Conservation (phyloP, 1,284 basidiomycete species). For the Pyrrhoderma noxium region DNA sequence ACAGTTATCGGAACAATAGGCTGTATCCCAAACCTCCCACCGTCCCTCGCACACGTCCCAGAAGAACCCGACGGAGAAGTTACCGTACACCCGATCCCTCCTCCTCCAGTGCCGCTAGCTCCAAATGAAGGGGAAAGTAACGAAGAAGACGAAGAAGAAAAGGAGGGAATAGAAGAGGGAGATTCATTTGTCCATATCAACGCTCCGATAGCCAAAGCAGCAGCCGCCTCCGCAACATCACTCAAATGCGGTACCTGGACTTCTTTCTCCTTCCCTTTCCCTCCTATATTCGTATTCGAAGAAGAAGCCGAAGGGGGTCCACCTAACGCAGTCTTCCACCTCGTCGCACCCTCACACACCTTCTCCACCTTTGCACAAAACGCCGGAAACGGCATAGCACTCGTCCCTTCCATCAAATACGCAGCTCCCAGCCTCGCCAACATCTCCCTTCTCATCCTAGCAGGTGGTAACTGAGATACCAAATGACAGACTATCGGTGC, state of each 20-base stretch:
- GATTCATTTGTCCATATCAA: constrained; percentile 7
- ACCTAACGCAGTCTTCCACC: neutral
- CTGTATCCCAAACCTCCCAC: no score
- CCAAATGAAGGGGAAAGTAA: neutral
- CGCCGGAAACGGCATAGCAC: constrained; percentile 2
- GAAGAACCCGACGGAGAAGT: no score
- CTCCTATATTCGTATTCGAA: neutral
- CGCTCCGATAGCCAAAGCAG: constrained; percentile 8
- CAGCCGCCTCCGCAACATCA: constrained; percentile 9
- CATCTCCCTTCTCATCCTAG: neutral
- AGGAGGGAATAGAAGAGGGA: neutral
- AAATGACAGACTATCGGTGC: neutral
- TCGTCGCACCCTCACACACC: neutral
- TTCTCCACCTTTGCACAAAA: constrained; percentile 6
- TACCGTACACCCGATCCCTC: no score
- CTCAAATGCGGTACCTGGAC: neutral
- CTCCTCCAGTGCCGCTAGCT: no score
- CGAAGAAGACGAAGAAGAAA: neutral
- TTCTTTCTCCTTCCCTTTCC: neutral
- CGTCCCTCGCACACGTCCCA: no score
- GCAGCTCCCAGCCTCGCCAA: neutral
- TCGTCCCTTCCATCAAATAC: neutral
- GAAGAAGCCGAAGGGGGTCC: no score
- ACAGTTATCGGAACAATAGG: no score
- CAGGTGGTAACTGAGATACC: neutral